Conservation (phyloP, 2,329 filamentous ascomycete species). For the Aspergillus persii region DNA sequence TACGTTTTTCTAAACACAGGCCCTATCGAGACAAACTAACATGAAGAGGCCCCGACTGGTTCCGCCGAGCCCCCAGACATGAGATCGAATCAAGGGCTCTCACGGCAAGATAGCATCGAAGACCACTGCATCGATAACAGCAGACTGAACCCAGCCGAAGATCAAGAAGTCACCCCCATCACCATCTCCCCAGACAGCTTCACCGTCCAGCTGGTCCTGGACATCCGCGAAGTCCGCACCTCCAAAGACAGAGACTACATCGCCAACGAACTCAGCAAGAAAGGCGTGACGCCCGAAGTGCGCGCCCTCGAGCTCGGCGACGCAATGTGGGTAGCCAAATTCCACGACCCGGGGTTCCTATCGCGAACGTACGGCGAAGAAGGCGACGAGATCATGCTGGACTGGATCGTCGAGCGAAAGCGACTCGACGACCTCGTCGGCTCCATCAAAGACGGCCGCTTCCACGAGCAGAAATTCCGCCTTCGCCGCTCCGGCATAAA, state of each 20-base stretch:
- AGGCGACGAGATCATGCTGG: constrained; percentile 67
- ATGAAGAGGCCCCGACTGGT: background rate
- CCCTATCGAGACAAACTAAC: background rate
- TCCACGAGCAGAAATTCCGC: constrained; percentile 82
- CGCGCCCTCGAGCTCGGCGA: constrained; percentile 71
- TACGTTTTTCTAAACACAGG: constrained; percentile 1
- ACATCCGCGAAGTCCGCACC: constrained; percentile 71
- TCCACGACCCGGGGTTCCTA: constrained; percentile 58
- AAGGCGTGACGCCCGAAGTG: constrained; percentile 64
- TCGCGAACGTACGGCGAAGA: constrained; percentile 52
- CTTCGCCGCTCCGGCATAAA: constrained; percentile 69
- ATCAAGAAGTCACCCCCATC: constrained; percentile 55
- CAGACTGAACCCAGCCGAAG: constrained; percentile 5
- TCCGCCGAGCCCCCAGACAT: background rate
- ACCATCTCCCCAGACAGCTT: constrained; percentile 64
- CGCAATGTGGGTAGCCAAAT: constrained; percentile 75
- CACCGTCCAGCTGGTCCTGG: constrained; percentile 69
- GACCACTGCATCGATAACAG: constrained; percentile 6
- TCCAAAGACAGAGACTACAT: constrained; percentile 75
- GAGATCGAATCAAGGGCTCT: background rate
- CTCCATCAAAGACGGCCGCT: constrained; percentile 79
- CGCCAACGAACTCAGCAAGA: constrained; percentile 66
- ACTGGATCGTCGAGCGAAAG: constrained; percentile 80
- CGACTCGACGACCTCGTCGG: constrained; percentile 74
- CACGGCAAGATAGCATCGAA: constrained; percentile 9